A percentile compares a stretch with the other conserved stretches of the same genome.
These are phyloP conservation scores for Balakata baccata DNA, from an alignment of 345 rosid species.

Conservation along the genomic window DNA sequence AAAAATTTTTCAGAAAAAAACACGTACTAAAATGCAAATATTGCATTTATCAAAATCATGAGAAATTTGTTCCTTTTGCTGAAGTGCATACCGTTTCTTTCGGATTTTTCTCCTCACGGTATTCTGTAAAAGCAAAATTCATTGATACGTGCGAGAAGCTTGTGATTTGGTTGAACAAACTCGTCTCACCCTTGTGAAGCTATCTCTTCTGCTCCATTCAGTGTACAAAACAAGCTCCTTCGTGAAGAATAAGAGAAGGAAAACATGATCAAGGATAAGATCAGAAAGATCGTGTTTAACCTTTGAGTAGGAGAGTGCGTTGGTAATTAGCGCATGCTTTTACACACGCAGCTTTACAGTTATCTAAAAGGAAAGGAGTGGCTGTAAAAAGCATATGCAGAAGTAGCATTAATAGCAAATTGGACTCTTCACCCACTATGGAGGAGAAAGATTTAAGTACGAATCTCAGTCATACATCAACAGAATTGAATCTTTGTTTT, in stretches of 20 bases:
- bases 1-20: too few relatives aligned
- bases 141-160: background rate
- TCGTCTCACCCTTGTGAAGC: background rate
- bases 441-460: background rate
- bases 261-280: background rate
- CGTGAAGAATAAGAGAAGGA: background rate
- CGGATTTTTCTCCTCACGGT: background rate
- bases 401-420: background rate
- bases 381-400: background rate
- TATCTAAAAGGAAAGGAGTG: background rate
- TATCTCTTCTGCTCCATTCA: background rate
- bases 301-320: conserved; percentile 1
- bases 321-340: background rate
- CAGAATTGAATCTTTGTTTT: too few relatives aligned
- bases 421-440: background rate
- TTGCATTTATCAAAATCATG: background rate
- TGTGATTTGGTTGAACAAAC: background rate
- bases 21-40: too few relatives aligned
- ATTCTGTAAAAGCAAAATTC: background rate
- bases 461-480: background rate
- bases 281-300: background rate
- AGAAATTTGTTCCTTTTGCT: background rate
- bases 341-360: background rate
- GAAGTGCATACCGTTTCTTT: background rate
- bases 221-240: background rate